Conservation (phyloP, 257 asterid species). For the Solanum verrucosum region DNA sequence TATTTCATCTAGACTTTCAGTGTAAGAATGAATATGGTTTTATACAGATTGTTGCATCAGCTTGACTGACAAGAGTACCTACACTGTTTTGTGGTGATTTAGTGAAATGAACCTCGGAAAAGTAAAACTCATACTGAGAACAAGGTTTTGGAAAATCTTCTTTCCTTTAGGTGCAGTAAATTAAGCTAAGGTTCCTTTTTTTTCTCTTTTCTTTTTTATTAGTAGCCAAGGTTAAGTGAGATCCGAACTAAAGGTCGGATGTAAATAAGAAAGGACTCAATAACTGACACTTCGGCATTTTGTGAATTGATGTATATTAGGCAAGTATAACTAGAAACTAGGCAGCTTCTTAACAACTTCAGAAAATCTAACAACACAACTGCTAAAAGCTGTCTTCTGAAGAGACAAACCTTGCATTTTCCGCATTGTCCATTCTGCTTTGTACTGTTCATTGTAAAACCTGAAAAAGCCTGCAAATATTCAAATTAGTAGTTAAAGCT, state of each 20-base stretch:
- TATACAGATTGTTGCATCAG: background rate
- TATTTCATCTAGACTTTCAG: background rate
- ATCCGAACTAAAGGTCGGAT: background rate
- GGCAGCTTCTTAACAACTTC: background rate
- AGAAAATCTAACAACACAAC: background rate
- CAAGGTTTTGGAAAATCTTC: background rate
- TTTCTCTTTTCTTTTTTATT: background rate
- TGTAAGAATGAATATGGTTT: background rate
- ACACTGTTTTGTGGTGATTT: background rate
- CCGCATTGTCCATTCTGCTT: constrained; percentile 1
- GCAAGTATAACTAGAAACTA: background rate
- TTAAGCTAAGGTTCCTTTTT: background rate
- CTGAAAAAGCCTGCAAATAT: constrained; percentile 30
- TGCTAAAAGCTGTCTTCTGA: background rate
- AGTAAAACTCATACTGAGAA: background rate
- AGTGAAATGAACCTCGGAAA: background rate
- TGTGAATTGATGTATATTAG: background rate
- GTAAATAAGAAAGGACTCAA: background rate
- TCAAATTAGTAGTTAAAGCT: background rate
- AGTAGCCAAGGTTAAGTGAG: background rate
- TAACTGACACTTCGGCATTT: background rate
- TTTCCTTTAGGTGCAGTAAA: background rate
- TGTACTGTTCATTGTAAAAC: constrained; percentile 7
- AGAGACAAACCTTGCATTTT: constrained; percentile 32
- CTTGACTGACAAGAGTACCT: background rate